Percentiles rank a stretch among this genome's conserved stretches.
These are phyloP conservation scores for Geotrichum reessii DNA, from an alignment of 1,139 yeast species.

Conservation along the genomic window DNA sequence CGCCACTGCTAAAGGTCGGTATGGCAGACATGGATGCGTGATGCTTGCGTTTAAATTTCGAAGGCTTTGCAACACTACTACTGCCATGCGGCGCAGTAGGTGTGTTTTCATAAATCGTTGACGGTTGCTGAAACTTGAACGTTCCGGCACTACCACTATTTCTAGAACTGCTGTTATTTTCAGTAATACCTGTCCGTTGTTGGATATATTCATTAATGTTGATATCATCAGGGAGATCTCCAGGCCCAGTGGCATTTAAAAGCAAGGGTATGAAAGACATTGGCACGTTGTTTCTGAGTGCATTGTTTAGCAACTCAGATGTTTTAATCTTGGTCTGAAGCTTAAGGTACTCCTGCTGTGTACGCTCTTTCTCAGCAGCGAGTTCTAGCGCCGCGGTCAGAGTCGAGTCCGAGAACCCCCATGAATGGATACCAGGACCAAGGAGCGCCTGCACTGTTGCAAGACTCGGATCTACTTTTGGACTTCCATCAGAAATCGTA, in stretches of 20 bases:
- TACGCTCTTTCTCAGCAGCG: slow-evolving; percentile 70
- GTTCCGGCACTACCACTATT: slow-evolving; percentile 3
- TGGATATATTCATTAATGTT: slow-evolving; percentile 9
- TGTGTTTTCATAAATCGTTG: neutral
- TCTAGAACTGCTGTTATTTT: neutral
- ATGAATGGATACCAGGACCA: slow-evolving; percentile 49
- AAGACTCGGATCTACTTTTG: neutral
- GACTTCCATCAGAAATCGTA: neutral
- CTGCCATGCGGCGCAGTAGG: slow-evolving; percentile 1
- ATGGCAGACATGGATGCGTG: slow-evolving; percentile 17
- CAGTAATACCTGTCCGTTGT: neutral
- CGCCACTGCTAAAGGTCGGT: slow-evolving; percentile 10
- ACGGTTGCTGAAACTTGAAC: slow-evolving; percentile 6
- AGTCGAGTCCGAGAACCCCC: slow-evolving; percentile 61
- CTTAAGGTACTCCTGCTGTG: slow-evolving; percentile 74
- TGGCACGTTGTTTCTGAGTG: slow-evolving; percentile 62
- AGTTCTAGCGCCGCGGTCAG: slow-evolving; percentile 57
- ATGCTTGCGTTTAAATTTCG: slow-evolving; percentile 17
- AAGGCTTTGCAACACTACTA: slow-evolving; percentile 9
- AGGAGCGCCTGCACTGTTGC: slow-evolving; percentile 34
- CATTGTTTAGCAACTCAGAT: slow-evolving; percentile 56
- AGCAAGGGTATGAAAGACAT: slow-evolving; percentile 59
- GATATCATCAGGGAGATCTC: neutral
- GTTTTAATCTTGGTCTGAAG: slow-evolving; percentile 60
- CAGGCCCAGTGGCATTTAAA: slow-evolving; percentile 35